Evolutionary conservation across 2,329 filamentous ascomycete species (phyloP), one percentile per base, ranked within the genome.

Genomic region (Bipolaris bicolor): DNA sequence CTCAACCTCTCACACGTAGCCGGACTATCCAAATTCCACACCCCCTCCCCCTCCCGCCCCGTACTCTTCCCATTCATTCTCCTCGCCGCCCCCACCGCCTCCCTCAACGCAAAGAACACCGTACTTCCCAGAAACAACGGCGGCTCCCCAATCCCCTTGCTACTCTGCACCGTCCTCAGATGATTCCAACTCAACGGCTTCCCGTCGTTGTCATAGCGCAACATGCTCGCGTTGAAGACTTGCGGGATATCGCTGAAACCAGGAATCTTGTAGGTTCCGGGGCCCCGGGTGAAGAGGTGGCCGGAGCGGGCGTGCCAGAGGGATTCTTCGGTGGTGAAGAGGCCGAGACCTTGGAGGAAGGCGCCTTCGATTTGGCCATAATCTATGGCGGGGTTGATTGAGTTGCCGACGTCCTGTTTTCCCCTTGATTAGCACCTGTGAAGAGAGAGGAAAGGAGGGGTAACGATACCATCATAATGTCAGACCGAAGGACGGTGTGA

Each of bases 401-500:
- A 89, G 49, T 88, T 86, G 0, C 90, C 90, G 3, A 97, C 91
- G 68, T 98, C 94, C 72, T 75, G 39, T 7, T 2, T 5, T 13
- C 2, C 11, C 13, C 13, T 62, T 52, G 62, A 63, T 61, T 47
- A 52, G n/a, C 22, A 5, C 2, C 2, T 13, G 29, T 9, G 26
- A 3, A 1, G 26, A 3, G 26, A 29, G 10, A 11, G 29, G 10
- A 9, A 10, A 10, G 9, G 26, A n/a, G n/a, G n/a, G n/a, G n/a
- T n/a, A n/a, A n/a, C n/a, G n/a, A n/a, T n/a, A 71, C 73, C 94
- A 98, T 98, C 78, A 96, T 95, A 75, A 99, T 86, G 72, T 99
- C 94, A 1, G 92, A 90, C 16, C 92, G 86, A 7, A 92, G 77
- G 57, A 91, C 92, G 0, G 94, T 97, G 90, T 91, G 97, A 58